Conservation (phyloP, 805 yeast genomes). For the Ogataea parapolymorpha region DNA sequence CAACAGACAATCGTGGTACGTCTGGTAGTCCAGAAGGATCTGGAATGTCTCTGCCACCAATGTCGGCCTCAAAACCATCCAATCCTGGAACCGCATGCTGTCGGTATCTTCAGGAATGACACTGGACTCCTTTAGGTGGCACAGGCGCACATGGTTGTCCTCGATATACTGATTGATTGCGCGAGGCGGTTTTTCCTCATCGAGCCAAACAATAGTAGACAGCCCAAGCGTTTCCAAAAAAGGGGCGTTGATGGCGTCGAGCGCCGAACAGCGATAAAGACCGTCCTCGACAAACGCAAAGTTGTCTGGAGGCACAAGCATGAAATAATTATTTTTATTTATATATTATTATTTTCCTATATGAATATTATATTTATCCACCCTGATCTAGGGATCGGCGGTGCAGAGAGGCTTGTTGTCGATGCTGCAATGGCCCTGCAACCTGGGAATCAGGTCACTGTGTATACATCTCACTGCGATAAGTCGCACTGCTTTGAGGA, state of each 20-base stretch:
- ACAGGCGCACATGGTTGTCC: constrained; percentile 50
- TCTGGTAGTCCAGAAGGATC: constrained; percentile 53
- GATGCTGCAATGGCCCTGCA: constrained; percentile 85
- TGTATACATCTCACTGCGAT: constrained; percentile 92
- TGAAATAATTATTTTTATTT: constrained; percentile 22
- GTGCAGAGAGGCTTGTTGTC: constrained; percentile 95
- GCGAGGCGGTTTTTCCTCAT: constrained; percentile 82
- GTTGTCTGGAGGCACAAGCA: constrained; percentile 91
- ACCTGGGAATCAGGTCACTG: constrained; percentile 40
- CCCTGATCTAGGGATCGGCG: constrained; percentile 96
- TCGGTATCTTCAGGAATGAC: constrained; percentile 26
- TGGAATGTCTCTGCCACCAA: constrained; percentile 65
- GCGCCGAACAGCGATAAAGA: constrained; percentile 72
- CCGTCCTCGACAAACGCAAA: constrained; percentile 91
- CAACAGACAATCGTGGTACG: constrained; percentile 64
- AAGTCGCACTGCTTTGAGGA: constrained; percentile 87
- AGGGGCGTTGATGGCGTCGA: constrained; percentile 73
- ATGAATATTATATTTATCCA: constrained; percentile 81
- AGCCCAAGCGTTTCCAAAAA: constrained; percentile 72
- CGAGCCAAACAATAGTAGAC: constrained; percentile 67
- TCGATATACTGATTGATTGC: constrained; percentile 64
- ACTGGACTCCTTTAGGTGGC: constrained; percentile 35
- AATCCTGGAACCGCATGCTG: constrained; percentile 37
- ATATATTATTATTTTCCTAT: too few relatives aligned
- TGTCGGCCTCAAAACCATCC: constrained; percentile 74